Evolutionary conservation across 2,329 filamentous ascomycete genomes (phyloP), one percentile per base, ranked within the genome.

Genomic region (Arthrobotrys sphaeroides): DNA sequence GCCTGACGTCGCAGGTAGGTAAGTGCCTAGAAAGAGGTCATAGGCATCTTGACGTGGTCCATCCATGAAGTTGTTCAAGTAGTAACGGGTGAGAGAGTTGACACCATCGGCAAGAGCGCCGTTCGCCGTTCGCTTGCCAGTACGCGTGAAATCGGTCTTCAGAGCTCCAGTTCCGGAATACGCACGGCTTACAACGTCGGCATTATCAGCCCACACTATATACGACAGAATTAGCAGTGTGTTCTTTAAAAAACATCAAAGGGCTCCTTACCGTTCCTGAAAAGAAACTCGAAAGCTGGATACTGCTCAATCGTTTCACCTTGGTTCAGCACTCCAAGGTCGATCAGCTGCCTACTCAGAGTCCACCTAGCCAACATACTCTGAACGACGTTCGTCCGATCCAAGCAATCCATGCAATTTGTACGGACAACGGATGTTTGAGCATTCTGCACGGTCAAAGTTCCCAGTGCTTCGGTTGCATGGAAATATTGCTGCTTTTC

Each of bases 381-480:
- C 84, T 99, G 95, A 2, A 99, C 93, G 5, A 99, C 94, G 80
- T 99, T 99, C 62, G 95, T 99, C 62, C 95, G 91, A 83, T 99
- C 95, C 12, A 99, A 88, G 79, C 96, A 99, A 83, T 99, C 95
- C 95, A 99, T 99, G 84, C 95, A 99, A 83, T 99, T 99, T 40
- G 95, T 97, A 64, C 95, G 90, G 78, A 99, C 94, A 13, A 98
- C 94, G 76, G 92, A 93, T 0, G 89, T 92, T 85, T 99, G 95
- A 78, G 88, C 87, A 77, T 88, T 90, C 77, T 93, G 90, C 10
- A 97, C 86, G 72, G 89, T 86, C 57, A 85, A 82, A n/a, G n/a
- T n/a, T n/a, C 79, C 88, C 88, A 45, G 89, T 91, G 1, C 91
- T 82, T 97, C 93, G 26, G 94, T 89, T 38, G 92, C 94, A 77